Conservation (phyloP, 371 early-diverging fungal genomes). For the Rhizopus stolonifer region DNA sequence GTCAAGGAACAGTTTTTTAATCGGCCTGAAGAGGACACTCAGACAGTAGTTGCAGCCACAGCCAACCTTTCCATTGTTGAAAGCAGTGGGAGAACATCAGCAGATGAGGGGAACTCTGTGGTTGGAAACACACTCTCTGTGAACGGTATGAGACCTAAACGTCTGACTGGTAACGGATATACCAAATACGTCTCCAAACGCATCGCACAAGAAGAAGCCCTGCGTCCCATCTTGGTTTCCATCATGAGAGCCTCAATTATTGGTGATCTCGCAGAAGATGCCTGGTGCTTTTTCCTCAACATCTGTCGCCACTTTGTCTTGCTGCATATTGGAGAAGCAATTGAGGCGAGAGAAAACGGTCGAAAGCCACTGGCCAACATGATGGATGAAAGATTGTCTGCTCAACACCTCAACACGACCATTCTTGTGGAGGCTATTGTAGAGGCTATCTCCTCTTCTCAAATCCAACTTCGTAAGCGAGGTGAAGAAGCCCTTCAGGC, state of each 20-base stretch:
- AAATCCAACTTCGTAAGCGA: conserved; percentile 56
- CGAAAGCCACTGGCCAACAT: conserved; percentile 46
- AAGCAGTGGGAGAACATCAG: not conserved
- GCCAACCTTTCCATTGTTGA: conserved; percentile 3
- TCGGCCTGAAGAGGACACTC: conserved; percentile 3
- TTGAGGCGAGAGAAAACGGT: conserved; percentile 56
- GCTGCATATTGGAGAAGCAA: conserved; percentile 66
- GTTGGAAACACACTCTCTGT: conserved; percentile 34
- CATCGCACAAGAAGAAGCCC: conserved; percentile 66
- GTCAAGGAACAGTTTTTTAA: conserved; percentile 30
- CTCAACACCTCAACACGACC: conserved; percentile 54
- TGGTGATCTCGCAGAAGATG: conserved; percentile 62
- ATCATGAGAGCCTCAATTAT: conserved; percentile 69
- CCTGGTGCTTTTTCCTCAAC: conserved; percentile 66
- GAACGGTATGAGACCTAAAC: conserved; percentile 38
- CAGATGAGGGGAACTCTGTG: conserved; percentile 28
- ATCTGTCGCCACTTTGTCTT: conserved; percentile 77
- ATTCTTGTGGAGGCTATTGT: conserved; percentile 81
- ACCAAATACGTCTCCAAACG: conserved; percentile 51
- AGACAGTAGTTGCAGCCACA: not conserved
- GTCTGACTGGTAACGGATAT: conserved; percentile 46
- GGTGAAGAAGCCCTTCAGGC: conserved; percentile 65
- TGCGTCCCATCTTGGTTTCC: conserved; percentile 62
- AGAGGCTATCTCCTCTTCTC: conserved; percentile 73
- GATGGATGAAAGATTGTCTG: conserved; percentile 47